Base-by-base conservation (phyloP, 1,139 yeast genomes). In the Arxiozyma telluris region DNA sequence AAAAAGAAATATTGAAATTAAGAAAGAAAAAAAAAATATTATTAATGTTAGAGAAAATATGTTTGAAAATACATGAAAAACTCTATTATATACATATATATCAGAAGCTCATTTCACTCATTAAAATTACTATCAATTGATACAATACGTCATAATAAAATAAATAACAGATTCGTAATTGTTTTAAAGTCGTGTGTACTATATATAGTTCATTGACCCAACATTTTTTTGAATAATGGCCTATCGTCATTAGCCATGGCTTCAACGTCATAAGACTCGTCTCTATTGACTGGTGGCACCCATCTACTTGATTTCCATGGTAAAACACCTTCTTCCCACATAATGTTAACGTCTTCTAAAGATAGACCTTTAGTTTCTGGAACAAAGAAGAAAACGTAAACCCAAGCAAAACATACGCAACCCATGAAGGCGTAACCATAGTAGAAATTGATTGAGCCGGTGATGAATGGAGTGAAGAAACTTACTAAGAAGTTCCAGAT, bases 311-410 rank as follows among this genome's bases (percentile, higher is more conserved):
- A 75, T 55, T 72, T 71, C 79, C 79, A 77, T 55, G 82, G 75
- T 44, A 66, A 56, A 48, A 72, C 66, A 49, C 68, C 69, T 47
- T 59, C 62, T 48, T 71, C 66, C 65, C 68, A 83, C 72, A 85
- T 71, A 60, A 78, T 81, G 68, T 82, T 86, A 60, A 83, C 84
- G 63, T 83, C 85, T 70, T 84, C 90, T 68, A 84, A 75, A 30
- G 84, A 73, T 60, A 83, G 75, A 57, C 87, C 88, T 70, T 80
- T 79, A 54, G 90, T 84, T 70, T 83, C 88, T 60, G 81, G 82
- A 55, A 84, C 82, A 59, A 76, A 75, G 68, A 82, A 79, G 74
- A 76, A 82, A 54, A 81, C 85, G 59, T 81, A 83, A 71, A 81
- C 71, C 60, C 79, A 65, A 39, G 87, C 76, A 66, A 81, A 77